phyloP scores from a whole-genome alignment of 345 rosid species.

The Carallia brachiata region DNA sequence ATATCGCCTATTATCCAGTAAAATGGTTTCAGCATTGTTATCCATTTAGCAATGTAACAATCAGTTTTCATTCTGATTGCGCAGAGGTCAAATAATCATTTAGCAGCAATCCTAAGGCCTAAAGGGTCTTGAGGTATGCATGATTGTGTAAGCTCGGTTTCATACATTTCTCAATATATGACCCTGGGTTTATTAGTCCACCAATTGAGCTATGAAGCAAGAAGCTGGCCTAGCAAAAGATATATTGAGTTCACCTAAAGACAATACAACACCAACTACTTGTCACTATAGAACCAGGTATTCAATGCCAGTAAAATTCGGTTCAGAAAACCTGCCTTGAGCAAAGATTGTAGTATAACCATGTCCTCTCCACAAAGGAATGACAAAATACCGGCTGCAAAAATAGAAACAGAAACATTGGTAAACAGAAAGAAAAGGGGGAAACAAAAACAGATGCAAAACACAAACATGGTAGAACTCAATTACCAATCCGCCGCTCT shows the following conservation, averaged over 20 bases:
- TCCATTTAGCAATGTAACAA: background rate
- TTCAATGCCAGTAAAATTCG: background rate
- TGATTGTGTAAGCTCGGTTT: background rate
- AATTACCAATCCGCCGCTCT: slow-evolving; percentile 80
- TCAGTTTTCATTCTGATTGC: background rate
- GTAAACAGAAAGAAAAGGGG: background rate
- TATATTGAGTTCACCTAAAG: slow-evolving; percentile 4
- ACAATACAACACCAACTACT: background rate
- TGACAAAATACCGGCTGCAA: slow-evolving; percentile 81
- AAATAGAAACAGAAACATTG: slow-evolving; percentile 5
- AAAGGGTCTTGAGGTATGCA: background rate
- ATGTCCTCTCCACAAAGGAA: slow-evolving; percentile 88
- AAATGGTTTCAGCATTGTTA: background rate
- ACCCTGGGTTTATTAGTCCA: background rate
- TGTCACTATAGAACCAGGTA: background rate
- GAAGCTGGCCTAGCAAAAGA: background rate
- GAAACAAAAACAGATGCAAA: background rate
- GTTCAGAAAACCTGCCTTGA: slow-evolving; percentile 56
- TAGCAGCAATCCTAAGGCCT: background rate
- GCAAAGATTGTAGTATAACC: slow-evolving; percentile 90
- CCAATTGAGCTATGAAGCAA: background rate
- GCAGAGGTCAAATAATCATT: background rate
- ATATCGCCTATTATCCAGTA: background rate
- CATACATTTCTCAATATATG: background rate
- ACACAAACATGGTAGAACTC: slow-evolving; percentile 14